Evolutionary conservation across 106 monocot species (phyloP).

Genomic region (Dioscorea zingiberensis): DNA sequence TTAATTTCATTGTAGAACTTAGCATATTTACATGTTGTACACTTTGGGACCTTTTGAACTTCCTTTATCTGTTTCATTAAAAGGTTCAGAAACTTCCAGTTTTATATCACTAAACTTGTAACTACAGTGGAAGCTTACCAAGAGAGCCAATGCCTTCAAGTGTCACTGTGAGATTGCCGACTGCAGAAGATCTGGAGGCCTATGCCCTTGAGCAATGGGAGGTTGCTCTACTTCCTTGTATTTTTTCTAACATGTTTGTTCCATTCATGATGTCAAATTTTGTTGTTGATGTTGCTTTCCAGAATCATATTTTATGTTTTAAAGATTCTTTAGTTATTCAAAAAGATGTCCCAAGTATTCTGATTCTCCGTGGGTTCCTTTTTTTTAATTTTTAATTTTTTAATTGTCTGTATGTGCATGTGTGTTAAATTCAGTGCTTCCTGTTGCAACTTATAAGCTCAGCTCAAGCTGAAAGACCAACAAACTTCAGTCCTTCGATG

Average conservation of each 20-base stretch:
- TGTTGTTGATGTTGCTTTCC: neutral
- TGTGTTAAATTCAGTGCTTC: conserved; percentile 52
- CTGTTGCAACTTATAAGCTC: conserved; percentile 94
- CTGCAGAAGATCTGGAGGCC: conserved; percentile 68
- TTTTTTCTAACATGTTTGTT: neutral
- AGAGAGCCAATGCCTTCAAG: conserved; percentile 78
- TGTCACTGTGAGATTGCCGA: conserved; percentile 65
- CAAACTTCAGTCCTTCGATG: conserved; percentile 85
- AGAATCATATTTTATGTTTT: neutral
- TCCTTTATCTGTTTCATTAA: too few relatives aligned
- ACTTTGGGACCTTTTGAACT: too few relatives aligned
- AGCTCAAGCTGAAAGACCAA: conserved; percentile 63
- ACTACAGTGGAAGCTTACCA: conserved; percentile 70
- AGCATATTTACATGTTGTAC: too few relatives aligned
- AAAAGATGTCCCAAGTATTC: neutral
- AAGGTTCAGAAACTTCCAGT: neutral
- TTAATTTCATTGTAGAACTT: too few relatives aligned
- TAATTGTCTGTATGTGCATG: neutral
- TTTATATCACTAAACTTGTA: neutral
- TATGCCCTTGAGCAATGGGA: conserved; percentile 94
- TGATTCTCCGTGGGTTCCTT: neutral
- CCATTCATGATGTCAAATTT: neutral
- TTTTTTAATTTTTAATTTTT: neutral
- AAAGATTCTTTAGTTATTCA: too few relatives aligned
- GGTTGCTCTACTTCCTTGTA: conserved; percentile 31